Percentiles rank a stretch among this genome's conserved stretches.
Evolutionary conservation across 192 early-diverging fungal species (phyloP).

Genomic region (Radiomyces spectabilis): DNA sequence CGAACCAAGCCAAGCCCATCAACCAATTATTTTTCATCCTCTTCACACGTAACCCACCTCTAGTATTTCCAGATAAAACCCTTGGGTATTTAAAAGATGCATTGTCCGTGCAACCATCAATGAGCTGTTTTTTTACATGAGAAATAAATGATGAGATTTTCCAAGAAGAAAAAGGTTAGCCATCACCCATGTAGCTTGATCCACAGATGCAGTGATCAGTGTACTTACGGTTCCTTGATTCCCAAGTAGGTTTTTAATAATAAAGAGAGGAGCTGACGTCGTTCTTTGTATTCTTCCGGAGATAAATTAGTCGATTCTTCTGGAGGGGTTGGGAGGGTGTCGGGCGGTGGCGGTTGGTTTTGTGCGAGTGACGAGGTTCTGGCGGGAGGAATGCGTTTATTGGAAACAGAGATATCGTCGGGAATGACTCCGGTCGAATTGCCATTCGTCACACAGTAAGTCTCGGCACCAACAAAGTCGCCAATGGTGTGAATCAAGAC

Average conservation of each 20-base stretch:
- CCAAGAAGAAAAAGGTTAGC: background rate
- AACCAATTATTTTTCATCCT: background rate
- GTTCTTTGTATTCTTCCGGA: too few species aligned
- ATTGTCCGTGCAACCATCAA: slow-evolving; percentile 22
- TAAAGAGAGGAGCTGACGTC: slow-evolving; percentile 33
- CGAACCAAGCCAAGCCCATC: background rate
- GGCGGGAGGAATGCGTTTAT: background rate
- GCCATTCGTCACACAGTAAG: slow-evolving; percentile 44
- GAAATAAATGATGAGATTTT: background rate
- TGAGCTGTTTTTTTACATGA: slow-evolving; percentile 7
- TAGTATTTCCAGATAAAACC: slow-evolving; percentile 38
- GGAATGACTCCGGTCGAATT: slow-evolving; percentile 20
- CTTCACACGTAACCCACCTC: too few species aligned
- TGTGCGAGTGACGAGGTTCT: slow-evolving; percentile 3
- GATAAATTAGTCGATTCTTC: too few species aligned
- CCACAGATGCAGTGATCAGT: too few species aligned
- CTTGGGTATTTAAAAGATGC: slow-evolving; percentile 45
- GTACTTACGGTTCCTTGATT: slow-evolving; percentile 33
- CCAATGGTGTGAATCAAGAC: slow-evolving; percentile 36
- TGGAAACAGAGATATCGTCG: background rate
- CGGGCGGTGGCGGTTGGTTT: too few species aligned
- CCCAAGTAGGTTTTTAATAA: slow-evolving; percentile 41
- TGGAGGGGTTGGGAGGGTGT: too few species aligned
- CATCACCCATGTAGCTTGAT: too few species aligned
- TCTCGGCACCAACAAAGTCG: slow-evolving; percentile 49